Evolutionary conservation across 768 basidiomycete genomes (phyloP).

Genomic region (Kwoniella newhampshirensis): DNA sequence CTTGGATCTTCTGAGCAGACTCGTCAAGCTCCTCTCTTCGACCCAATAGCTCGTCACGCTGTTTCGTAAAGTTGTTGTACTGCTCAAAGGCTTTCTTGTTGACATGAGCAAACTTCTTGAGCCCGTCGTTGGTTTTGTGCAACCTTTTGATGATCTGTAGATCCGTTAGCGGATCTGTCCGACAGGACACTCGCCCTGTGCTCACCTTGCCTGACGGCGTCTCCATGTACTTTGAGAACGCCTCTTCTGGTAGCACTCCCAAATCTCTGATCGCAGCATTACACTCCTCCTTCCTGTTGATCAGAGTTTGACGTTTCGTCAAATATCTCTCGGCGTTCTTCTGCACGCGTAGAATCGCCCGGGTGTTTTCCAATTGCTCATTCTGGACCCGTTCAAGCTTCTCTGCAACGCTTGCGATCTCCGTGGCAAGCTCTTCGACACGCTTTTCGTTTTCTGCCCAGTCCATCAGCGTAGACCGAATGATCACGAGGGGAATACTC

Average conservation of each 20-base stretch:
- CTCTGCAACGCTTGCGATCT: constrained; percentile 45
- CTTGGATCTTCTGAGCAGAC: constrained; percentile 83
- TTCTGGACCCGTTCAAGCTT: constrained; percentile 73
- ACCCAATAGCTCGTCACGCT: constrained; percentile 82
- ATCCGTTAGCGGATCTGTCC: not conserved
- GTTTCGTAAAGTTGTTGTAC: constrained; percentile 96
- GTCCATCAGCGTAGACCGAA: too few species aligned
- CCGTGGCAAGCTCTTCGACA: constrained; percentile 65
- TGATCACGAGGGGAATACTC: too few species aligned
- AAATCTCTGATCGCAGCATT: constrained; percentile 93
- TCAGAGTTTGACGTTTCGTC: constrained; percentile 83
- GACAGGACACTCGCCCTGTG: constrained; percentile 10
- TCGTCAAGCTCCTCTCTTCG: constrained; percentile 89
- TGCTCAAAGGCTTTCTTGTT: constrained; percentile 99
- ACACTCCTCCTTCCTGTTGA: constrained; percentile 84
- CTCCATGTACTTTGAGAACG: constrained; percentile 88
- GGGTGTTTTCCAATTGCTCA: constrained; percentile 81
- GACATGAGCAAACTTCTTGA: constrained; percentile 96
- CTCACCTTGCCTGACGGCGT: constrained; percentile 83
- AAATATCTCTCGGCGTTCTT: constrained; percentile 94
- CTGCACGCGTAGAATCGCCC: constrained; percentile 83
- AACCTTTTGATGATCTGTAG: constrained; percentile 86
- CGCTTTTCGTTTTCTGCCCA: constrained; percentile 55
- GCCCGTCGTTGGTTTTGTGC: constrained; percentile 83
- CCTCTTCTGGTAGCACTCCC: constrained; percentile 94